phyloP scores from a whole-genome alignment of 2,329 filamentous ascomycete genomes.

The Colletotrichum cereale region DNA sequence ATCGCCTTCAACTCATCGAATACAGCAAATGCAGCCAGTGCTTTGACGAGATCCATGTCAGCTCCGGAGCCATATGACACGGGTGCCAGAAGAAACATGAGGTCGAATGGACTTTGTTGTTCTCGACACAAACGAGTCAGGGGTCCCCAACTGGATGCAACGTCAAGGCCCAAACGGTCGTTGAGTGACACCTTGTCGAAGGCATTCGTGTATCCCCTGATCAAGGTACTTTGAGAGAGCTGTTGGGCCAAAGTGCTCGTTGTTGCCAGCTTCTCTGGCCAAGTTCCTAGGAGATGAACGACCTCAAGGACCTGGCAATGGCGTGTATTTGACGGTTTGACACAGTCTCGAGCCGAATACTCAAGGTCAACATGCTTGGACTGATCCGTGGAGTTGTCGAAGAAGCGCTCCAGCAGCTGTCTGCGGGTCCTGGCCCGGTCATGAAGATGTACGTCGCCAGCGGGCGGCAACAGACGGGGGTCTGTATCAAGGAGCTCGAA shows the following conservation, averaged over 20 bases:
- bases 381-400: slow-evolving; percentile 42
- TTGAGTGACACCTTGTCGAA: slow-evolving; percentile 51
- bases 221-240: slow-evolving; percentile 38
- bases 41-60: slow-evolving; percentile 56
- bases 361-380: slow-evolving; percentile 1
- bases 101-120: slow-evolving; percentile 46
- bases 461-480: slow-evolving; percentile 32
- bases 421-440: slow-evolving; percentile 39
- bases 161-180: slow-evolving; percentile 54
- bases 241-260: slow-evolving; percentile 34
- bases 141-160: slow-evolving; percentile 57
- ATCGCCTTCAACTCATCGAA: slow-evolving; percentile 54
- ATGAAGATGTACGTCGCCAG: slow-evolving; percentile 43
- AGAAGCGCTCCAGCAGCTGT: slow-evolving; percentile 36
- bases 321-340: slow-evolving; percentile 23
- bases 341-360: slow-evolving; percentile 42
- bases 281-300: slow-evolving; percentile 40
- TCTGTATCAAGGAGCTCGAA: slow-evolving; percentile 39
- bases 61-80: slow-evolving; percentile 56
- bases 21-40: slow-evolving; percentile 59
- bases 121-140: slow-evolving; percentile 54
- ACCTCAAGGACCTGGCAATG: slow-evolving; percentile 42
- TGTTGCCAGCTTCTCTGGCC: slow-evolving; percentile 39
- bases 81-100: slow-evolving; percentile 61
- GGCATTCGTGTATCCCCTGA: slow-evolving; percentile 53